Base-by-base conservation (phyloP, 2,329 filamentous ascomycete species). In the Ceratocystis papillata region DNA sequence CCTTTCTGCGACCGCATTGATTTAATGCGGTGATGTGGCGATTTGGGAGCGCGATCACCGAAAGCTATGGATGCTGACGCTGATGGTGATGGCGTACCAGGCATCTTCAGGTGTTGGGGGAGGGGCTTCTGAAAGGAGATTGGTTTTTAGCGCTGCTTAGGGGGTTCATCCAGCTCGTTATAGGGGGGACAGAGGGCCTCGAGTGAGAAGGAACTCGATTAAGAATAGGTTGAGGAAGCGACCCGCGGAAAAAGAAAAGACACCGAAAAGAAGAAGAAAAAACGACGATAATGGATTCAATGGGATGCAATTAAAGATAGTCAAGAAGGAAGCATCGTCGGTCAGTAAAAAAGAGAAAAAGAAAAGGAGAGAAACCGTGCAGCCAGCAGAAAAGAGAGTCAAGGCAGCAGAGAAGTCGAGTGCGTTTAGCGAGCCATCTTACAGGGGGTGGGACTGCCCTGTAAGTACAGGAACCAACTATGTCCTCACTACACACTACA, bases 1-100 rank as follows among this genome's bases (percentile, higher is more conserved):
- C n/a, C 44, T 12, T 65, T 65, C 33, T 65, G 63, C 37, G 63
- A 67, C 37, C 65, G 65, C 61, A 67, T 67, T 17, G 65, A 67
- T 33, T 67, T 67, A n/a, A 67, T 50, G 15, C 57, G 59, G 45
- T 65, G 60, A 61, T 62, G 59, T 12, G 63, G 63, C 45, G 48
- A 62, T 25, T 45, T 45, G 37, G 62, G 48, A 6, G 53, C 44
- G 64, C 44, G 55, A n/a, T 63, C 61, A 45, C 61, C 61, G 28
- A 63, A 30, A 17, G 28, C 61, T 41, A 59, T 59, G 55, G 55
- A 59, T 59, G 28, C 8, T 7, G 55, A 59, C 37, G 37, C 37
- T 41, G 37, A 41, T 41, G 37, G 37, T 37, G 61, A 63, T 20
- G 61, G 46, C 22, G 65, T 53, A 41, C 62, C 65, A 53, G 65